Percentiles rank a stretch among this genome's conserved stretches.
These are phyloP conservation scores for Saccharomycopsis sp. DNA, from an alignment of 805 yeast species.

Conservation along the genomic window DNA sequence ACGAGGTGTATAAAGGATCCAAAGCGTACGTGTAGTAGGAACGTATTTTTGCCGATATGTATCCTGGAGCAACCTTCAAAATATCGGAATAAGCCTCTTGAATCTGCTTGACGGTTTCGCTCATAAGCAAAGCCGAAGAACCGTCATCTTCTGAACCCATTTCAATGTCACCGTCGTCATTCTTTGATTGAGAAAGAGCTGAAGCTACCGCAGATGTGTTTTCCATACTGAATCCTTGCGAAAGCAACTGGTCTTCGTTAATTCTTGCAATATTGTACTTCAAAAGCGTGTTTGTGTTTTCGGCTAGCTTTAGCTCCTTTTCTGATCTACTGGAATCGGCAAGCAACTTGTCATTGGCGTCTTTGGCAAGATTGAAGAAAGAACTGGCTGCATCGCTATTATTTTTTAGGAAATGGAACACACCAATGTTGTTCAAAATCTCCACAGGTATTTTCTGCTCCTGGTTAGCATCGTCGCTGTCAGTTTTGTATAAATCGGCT, in stretches of 20 bases:
- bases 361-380: constrained; percentile 44
- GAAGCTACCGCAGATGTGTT: constrained; percentile 31
- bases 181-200: not conserved
- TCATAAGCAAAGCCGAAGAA: not conserved
- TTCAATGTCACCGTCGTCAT: not conserved
- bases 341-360: constrained; percentile 23
- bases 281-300: constrained; percentile 36
- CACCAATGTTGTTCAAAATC: constrained; percentile 78
- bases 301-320: constrained; percentile 13
- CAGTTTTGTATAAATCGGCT: constrained; percentile 38
- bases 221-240: constrained; percentile 21
- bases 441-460: constrained; percentile 41
- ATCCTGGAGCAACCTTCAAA: constrained; percentile 56
- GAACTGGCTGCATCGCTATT: constrained; percentile 51
- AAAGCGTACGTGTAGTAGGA: constrained; percentile 42
- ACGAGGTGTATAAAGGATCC: constrained; percentile 38
- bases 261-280: constrained; percentile 75
- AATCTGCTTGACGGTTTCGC: constrained; percentile 7
- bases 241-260: constrained; percentile 36
- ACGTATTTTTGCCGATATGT: constrained; percentile 71
- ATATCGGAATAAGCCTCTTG: constrained; percentile 45
- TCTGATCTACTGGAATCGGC: constrained; percentile 37
- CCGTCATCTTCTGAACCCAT: not conserved
- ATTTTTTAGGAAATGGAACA: constrained; percentile 62
- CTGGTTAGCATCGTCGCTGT: constrained; percentile 27